These are phyloP conservation scores for Lasiosphaeria ovina DNA, from an alignment of 495 filamentous ascomycete genomes.

Conservation along the genomic window DNA sequence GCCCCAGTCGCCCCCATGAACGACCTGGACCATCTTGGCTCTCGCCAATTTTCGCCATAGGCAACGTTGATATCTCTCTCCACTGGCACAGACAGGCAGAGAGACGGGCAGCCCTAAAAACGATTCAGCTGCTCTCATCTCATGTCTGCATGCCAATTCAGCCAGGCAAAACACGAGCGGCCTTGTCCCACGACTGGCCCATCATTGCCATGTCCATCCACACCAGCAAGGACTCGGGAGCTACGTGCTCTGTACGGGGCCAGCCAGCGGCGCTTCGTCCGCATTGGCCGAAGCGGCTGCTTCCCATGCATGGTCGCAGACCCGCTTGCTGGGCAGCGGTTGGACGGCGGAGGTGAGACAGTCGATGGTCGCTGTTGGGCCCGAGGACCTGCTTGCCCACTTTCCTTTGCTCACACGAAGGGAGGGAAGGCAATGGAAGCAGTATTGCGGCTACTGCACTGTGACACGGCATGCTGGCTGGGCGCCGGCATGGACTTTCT, in stretches of 20 bases:
- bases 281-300: slow-evolving; percentile 6
- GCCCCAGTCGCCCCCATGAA: not conserved
- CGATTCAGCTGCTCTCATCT: not conserved
- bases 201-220: not conserved
- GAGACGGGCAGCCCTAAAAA: not conserved
- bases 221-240: too few species aligned
- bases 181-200: not conserved
- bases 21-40: not conserved
- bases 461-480: not conserved
- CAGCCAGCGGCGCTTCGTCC: not conserved
- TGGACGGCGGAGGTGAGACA: not conserved
- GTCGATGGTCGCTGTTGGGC: not conserved
- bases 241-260: too few species aligned
- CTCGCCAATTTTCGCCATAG: not conserved
- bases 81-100: not conserved
- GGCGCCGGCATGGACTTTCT: not conserved
- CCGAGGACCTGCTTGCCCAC: not conserved
- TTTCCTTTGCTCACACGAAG: not conserved
- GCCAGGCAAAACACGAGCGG: not conserved
- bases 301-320: not conserved
- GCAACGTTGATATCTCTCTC: not conserved
- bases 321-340: not conserved
- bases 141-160: not conserved
- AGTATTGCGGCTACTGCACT: not conserved
- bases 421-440: not conserved